Percentiles rank a stretch among this genome's conserved stretches.
phyloP scores from a whole-genome alignment of 345 rosid genomes.

The Syzygium aromaticum region DNA sequence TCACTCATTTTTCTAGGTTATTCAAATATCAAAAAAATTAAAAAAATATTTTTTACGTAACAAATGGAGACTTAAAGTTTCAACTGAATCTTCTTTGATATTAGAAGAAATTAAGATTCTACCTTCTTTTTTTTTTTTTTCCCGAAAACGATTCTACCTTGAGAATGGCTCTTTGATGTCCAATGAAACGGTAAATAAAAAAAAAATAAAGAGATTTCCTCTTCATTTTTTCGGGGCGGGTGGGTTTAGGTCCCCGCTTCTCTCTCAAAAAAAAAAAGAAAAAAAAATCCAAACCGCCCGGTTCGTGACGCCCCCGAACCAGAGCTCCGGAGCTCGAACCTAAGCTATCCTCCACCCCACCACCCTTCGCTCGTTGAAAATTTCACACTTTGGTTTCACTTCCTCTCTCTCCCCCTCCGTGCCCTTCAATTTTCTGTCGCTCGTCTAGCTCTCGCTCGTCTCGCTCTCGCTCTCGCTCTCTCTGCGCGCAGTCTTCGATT shows the following conservation, averaged over 20 bases:
- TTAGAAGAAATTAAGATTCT: neutral
- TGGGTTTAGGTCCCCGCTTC: neutral
- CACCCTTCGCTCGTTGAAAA: slow-evolving; percentile 1
- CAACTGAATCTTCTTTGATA: too few relatives aligned
- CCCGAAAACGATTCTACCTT: too few relatives aligned
- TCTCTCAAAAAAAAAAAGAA: neutral
- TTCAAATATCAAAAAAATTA: too few relatives aligned
- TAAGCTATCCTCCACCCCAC: neutral
- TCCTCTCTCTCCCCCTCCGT: neutral
- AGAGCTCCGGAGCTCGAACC: neutral
- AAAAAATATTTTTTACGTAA: too few relatives aligned
- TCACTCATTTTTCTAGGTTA: too few relatives aligned
- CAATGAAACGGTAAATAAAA: neutral
- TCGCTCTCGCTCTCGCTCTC: neutral
- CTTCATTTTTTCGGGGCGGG: neutral
- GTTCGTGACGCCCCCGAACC: neutral
- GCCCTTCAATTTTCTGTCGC: neutral
- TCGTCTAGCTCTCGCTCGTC: neutral
- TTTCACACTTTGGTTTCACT: neutral
- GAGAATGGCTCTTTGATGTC: neutral
- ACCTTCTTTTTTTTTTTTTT: too few relatives aligned
- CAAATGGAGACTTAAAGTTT: too few relatives aligned
- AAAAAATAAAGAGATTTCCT: neutral
- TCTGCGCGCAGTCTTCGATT: neutral
- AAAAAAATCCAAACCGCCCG: neutral